Percentiles rank a stretch among this genome's conserved stretches.
These are phyloP conservation scores for Oryza rufipogon DNA, from an alignment of 176 grass and related monocot species.

Conservation along the genomic window DNA sequence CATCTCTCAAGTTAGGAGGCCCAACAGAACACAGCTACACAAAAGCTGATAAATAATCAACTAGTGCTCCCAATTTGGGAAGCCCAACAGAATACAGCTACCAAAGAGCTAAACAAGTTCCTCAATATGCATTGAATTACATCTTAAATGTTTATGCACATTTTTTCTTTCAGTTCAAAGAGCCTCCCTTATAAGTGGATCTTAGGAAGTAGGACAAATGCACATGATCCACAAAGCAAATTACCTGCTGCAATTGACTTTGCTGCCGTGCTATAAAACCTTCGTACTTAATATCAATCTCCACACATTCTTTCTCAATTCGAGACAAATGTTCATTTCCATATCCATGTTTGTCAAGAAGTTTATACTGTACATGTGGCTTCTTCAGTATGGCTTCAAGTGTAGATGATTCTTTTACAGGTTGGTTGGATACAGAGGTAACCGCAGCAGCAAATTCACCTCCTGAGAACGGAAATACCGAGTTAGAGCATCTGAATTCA, in stretches of 20 bases:
- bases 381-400: slow-evolving; percentile 91
- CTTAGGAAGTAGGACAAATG: slow-evolving; percentile 4
- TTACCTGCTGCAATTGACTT: slow-evolving; percentile 91
- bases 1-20: background rate
- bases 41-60: slow-evolving; percentile 6
- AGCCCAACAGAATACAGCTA: slow-evolving; percentile 2
- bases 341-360: slow-evolving; percentile 90
- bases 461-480: slow-evolving; percentile 41
- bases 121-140: background rate
- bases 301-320: slow-evolving; percentile 96
- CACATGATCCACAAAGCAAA: slow-evolving; percentile 16
- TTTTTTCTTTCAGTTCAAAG: slow-evolving; percentile 20
- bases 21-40: slow-evolving; percentile 12
- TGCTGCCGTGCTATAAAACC: slow-evolving; percentile 85
- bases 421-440: slow-evolving; percentile 72
- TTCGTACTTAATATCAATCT: slow-evolving; percentile 96
- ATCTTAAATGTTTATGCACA: slow-evolving; percentile 14
- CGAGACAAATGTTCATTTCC: slow-evolving; percentile 74
- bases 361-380: slow-evolving; percentile 89
- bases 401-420: slow-evolving; percentile 71
- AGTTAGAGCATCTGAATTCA: slow-evolving; percentile 18
- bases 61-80: background rate
- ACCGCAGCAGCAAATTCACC: slow-evolving; percentile 81
- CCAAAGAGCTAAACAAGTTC: slow-evolving; percentile 26
- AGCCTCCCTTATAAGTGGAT: slow-evolving; percentile 2